phyloP scores from a whole-genome alignment of 2,329 filamentous ascomycete genomes.

The Lachnellula subtilissima region DNA sequence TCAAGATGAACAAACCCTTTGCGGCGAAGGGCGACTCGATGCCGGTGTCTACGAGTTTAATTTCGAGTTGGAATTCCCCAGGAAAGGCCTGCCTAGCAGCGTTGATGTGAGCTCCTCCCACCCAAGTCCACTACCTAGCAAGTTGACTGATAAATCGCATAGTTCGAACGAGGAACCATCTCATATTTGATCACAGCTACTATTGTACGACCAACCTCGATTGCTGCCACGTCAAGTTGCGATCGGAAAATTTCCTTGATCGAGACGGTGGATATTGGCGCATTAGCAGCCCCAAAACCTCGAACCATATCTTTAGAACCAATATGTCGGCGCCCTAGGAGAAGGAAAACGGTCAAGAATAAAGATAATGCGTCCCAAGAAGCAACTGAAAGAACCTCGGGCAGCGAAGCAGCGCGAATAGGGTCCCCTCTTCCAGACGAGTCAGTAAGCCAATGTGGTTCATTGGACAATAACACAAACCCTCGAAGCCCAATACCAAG shows the following conservation, averaged over 20 bases:
- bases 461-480: conserved; percentile 37
- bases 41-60: conserved; percentile 75
- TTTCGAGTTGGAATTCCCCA: conserved; percentile 67
- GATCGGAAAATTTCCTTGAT: conserved; percentile 75
- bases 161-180: conserved; percentile 95
- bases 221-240: conserved; percentile 72
- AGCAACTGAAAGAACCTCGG: conserved; percentile 18
- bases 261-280: conserved; percentile 80
- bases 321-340: conserved; percentile 65
- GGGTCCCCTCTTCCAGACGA: conserved; percentile 29
- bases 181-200: conserved; percentile 88
- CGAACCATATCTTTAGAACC: conserved; percentile 84
- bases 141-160: conserved; percentile 14
- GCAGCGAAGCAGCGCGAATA: conserved; percentile 19
- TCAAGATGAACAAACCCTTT: conserved; percentile 75
- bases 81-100: conserved; percentile 74
- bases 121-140: background rate
- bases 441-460: conserved; percentile 31
- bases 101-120: conserved; percentile 68
- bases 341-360: conserved; percentile 29
- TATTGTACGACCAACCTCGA: conserved; percentile 81
- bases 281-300: conserved; percentile 68
- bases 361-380: conserved; percentile 20
- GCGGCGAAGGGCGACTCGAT: conserved; percentile 70
- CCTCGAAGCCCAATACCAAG: conserved; percentile 43